These are phyloP conservation scores for Fusarium caatingaense DNA, from an alignment of 2,329 filamentous ascomycete species.

Conservation along the genomic window DNA sequence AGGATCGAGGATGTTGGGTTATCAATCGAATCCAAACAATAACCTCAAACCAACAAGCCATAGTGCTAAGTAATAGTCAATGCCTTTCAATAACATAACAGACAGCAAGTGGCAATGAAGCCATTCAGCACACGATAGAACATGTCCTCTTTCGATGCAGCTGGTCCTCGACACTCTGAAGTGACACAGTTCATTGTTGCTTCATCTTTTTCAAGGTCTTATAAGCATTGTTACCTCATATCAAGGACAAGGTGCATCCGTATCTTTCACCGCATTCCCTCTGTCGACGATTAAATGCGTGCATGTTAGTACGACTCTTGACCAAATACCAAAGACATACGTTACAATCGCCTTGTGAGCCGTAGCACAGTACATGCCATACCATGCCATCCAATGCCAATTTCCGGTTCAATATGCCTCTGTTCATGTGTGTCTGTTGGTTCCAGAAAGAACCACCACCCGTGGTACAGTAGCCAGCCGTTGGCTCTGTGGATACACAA, in stretches of 20 bases:
- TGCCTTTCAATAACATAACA: not conserved
- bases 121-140: not conserved
- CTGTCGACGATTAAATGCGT: conserved; percentile 1
- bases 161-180: not conserved
- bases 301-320: not conserved
- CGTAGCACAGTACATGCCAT: not conserved
- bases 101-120: not conserved
- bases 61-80: not conserved
- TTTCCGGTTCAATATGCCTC: conserved; percentile 13
- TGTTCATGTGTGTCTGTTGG: not conserved
- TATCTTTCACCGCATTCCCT: conserved; percentile 28
- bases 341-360: not conserved
- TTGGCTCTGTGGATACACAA: not conserved
- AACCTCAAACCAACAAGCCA: not conserved
- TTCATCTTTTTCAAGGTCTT: conserved; percentile 30
- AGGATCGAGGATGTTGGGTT: conserved; percentile 20
- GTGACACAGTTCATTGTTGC: conserved; percentile 18
- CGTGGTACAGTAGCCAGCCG: not conserved
- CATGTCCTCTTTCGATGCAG: not conserved
- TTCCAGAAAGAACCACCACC: not conserved
- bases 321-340: not conserved
- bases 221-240: conserved; percentile 25
- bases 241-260: conserved; percentile 29
- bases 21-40: not conserved
- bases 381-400: conserved; percentile 11